phyloP scores from a whole-genome alignment of 2,329 filamentous ascomycete genomes.

The Clonostachys rhizophaga region DNA sequence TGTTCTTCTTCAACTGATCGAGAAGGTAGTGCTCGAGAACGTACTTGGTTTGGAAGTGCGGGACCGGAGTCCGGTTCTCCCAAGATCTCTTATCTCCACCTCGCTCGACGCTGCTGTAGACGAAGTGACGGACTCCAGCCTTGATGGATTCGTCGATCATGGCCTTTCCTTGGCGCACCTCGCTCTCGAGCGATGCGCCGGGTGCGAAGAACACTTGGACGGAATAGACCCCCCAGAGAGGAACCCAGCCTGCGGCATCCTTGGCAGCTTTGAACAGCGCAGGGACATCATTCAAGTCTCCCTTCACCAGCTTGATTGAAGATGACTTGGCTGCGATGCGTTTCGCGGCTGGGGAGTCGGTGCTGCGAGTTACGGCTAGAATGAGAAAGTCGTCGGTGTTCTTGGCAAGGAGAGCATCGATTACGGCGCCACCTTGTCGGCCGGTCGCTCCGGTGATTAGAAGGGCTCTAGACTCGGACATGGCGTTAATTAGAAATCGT shows the following conservation, averaged over 20 bases:
- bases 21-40: constrained; percentile 52
- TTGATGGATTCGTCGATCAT: constrained; percentile 47
- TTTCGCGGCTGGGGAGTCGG: not conserved
- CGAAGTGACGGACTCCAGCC: constrained; percentile 47
- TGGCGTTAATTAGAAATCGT: too few relatives aligned
- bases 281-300: not conserved
- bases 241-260: not conserved
- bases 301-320: not conserved
- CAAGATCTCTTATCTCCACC: constrained; percentile 40
- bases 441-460: not conserved
- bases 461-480: not conserved
- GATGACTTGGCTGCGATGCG: not conserved
- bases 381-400: not conserved
- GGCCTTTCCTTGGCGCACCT: constrained; percentile 40
- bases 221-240: not conserved
- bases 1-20: constrained; percentile 23
- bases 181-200: not conserved
- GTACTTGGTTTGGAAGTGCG: constrained; percentile 54
- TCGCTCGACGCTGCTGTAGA: constrained; percentile 56
- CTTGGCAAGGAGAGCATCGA: not conserved
- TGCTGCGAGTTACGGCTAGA: not conserved
- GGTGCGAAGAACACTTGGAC: not conserved
- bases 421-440: not conserved
- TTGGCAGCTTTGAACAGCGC: not conserved
- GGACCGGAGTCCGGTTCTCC: constrained; percentile 43